Evolutionary conservation across 176 grass and related monocot genomes (phyloP).

Genomic region (Tuctoria greenei): DNA sequence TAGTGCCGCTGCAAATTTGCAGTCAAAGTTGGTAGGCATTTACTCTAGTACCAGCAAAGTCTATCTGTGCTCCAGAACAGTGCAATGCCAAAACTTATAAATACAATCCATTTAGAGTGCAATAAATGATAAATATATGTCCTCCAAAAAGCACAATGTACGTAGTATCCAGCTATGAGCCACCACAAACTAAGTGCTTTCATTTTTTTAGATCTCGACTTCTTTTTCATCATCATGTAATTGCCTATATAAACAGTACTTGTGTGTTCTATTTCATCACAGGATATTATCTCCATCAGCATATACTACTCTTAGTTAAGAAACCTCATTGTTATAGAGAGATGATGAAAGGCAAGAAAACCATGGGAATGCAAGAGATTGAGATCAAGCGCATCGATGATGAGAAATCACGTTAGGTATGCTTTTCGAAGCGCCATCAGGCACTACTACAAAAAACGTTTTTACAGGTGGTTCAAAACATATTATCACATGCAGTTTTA

Average conservation of each 20-base stretch:
- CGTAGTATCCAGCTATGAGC: background rate
- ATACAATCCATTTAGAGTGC: background rate
- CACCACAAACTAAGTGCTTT: background rate
- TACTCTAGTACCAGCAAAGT: background rate
- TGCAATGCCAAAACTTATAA: too few relatives aligned
- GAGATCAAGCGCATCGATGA: background rate
- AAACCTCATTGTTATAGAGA: too few relatives aligned
- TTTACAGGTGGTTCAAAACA: too few relatives aligned
- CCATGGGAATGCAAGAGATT: background rate
- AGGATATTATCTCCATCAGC: too few relatives aligned
- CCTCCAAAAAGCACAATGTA: background rate
- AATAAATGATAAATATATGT: background rate
- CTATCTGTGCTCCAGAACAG: background rate
- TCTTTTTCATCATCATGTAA: background rate
- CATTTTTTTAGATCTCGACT: background rate
- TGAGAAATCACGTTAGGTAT: background rate
- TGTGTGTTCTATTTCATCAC: background rate
- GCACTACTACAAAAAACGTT: too few relatives aligned
- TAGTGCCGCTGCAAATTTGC: too few relatives aligned
- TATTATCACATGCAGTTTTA: too few relatives aligned
- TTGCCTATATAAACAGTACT: background rate
- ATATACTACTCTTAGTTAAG: too few relatives aligned
- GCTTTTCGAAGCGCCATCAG: too few relatives aligned
- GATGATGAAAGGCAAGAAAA: background rate
- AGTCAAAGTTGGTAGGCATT: too few relatives aligned